These are phyloP conservation scores for Vitis rotundifolia DNA, from an alignment of 164 flowering plant species.

Conservation along the genomic window DNA sequence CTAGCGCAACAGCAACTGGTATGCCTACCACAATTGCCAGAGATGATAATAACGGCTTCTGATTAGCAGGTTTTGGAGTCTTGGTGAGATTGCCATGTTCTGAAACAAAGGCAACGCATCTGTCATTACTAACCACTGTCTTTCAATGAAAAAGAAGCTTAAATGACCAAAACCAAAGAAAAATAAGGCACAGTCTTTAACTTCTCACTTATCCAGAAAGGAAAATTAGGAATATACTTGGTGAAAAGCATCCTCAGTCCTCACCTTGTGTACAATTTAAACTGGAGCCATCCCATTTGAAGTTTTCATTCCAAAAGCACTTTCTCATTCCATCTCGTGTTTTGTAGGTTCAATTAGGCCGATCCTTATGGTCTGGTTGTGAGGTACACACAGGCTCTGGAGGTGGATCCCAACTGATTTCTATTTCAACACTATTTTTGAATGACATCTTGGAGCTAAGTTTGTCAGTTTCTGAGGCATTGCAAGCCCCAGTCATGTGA, in stretches of 20 bases:
- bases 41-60: too few relatives aligned
- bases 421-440: neutral
- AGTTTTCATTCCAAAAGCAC: slow-evolving; percentile 14
- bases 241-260: neutral
- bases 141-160: too few relatives aligned
- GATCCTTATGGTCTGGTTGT: neutral
- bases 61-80: too few relatives aligned
- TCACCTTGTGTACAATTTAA: slow-evolving; percentile 8
- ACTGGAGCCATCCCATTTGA: slow-evolving; percentile 6
- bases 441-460: too few relatives aligned
- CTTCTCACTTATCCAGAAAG: neutral
- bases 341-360: slow-evolving; percentile 15
- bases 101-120: neutral
- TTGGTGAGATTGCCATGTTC: neutral
- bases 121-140: too few relatives aligned
- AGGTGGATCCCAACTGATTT: slow-evolving; percentile 16
- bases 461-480: too few relatives aligned
- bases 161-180: neutral
- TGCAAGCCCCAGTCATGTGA: too few relatives aligned
- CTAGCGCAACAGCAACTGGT: too few relatives aligned
- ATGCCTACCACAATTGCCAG: too few relatives aligned
- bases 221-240: too few relatives aligned
- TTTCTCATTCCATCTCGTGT: neutral
- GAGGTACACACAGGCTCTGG: slow-evolving; percentile 13
- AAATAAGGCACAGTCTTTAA: neutral